A percentile compares a stretch with the other conserved stretches of the same genome.
Conservation (phyloP, 108 stramenopile genomes). For the Discostella stelligeroides region DNA sequence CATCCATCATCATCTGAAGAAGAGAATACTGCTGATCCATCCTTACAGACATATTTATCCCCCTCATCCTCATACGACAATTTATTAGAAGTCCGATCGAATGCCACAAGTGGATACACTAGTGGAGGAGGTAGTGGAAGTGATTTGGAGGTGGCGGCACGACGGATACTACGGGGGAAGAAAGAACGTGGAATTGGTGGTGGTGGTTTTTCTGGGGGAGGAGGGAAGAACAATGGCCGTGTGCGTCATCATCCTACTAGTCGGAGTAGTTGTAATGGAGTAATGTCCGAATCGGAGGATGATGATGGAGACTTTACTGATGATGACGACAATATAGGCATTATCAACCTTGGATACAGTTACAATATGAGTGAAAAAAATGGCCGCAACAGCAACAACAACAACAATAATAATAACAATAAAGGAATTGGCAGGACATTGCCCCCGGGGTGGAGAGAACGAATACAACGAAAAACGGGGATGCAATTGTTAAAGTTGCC, state of each 20-base stretch:
- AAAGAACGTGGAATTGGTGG: no score
- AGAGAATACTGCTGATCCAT: slow-evolving; percentile 3
- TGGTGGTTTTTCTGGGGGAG: no score
- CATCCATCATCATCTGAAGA: not conserved
- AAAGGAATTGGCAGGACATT: slow-evolving; percentile 6
- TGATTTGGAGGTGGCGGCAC: slow-evolving; percentile 40
- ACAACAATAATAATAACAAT: slow-evolving; percentile 1
- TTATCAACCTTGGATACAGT: not conserved
- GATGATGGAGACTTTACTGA: not conserved
- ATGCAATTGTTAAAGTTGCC: not conserved
- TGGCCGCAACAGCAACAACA: not conserved
- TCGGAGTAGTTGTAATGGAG: not conserved
- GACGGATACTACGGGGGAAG: slow-evolving; percentile 29
- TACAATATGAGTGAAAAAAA: no score
- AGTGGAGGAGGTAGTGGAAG: slow-evolving; percentile 3
- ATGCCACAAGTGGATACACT: slow-evolving; percentile 11
- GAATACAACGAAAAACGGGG: slow-evolving; percentile 26
- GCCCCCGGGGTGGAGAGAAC: slow-evolving; percentile 28
- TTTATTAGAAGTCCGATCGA: slow-evolving; percentile 1
- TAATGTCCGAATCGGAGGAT: not conserved
- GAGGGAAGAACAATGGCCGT: not conserved
- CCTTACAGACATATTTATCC: not conserved
- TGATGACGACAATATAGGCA: not conserved
- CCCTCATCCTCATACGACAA: not conserved
- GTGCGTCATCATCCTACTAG: not conserved